Conservation (phyloP, 78 protist genomes). For the Ministeria vibrans region DNA sequence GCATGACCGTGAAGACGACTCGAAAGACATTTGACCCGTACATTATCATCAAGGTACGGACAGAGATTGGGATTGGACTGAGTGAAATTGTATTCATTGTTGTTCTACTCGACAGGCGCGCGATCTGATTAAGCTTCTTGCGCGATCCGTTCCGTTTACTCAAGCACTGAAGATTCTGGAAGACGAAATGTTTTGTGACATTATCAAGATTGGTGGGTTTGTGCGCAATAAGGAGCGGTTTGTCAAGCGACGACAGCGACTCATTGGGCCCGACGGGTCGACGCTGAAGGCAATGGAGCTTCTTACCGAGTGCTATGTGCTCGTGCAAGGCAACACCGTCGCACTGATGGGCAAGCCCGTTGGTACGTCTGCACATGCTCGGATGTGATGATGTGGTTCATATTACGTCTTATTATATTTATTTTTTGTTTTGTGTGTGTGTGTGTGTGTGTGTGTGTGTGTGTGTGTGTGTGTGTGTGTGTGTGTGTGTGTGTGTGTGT, state of each 20-base stretch:
- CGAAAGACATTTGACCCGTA: conserved; percentile 95
- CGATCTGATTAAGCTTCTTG: conserved; percentile 84
- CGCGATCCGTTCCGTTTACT: conserved; percentile 82
- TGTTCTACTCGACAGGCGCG: conserved; percentile 16
- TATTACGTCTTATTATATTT: background rate
- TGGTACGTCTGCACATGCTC: background rate
- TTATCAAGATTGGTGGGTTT: conserved; percentile 78
- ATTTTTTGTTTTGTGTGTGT: background rate
- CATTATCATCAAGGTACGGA: conserved; percentile 82
- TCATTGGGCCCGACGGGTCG: conserved; percentile 95
- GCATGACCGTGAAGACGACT: conserved; percentile 93
- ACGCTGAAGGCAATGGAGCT: conserved; percentile 97
- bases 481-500: background rate
- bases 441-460: background rate
- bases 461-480: background rate
- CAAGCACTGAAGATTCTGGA: conserved; percentile 73
- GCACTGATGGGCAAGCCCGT: conserved; percentile 75
- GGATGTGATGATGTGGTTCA: background rate
- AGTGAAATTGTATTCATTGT: background rate
- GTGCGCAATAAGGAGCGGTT: conserved; percentile 80
- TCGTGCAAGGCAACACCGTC: conserved; percentile 97
- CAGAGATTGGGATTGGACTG: background rate
- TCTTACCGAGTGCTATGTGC: conserved; percentile 88
- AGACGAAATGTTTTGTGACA: conserved; percentile 84
- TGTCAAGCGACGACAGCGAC: conserved; percentile 92